Evolutionary conservation across 2,329 filamentous ascomycete genomes (phyloP).

Genomic region (Bisporella sp.): DNA sequence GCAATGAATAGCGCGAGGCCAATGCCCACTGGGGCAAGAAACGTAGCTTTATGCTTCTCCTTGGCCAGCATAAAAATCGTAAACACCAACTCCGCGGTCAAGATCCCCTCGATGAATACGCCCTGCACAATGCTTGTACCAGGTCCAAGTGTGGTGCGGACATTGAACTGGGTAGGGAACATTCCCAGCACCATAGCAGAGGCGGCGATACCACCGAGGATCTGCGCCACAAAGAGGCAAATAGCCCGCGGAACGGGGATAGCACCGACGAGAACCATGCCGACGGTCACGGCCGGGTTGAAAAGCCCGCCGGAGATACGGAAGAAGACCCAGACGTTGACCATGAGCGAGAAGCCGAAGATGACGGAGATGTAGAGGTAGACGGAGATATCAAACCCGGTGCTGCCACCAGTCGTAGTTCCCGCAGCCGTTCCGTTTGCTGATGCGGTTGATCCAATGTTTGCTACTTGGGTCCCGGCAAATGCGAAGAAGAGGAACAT

Average conservation of each 20-base stretch:
- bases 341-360: constrained; percentile 34
- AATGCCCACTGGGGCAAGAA: constrained; percentile 41
- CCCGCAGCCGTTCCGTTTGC: background rate
- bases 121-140: constrained; percentile 37
- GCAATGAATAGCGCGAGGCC: constrained; percentile 39
- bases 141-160: constrained; percentile 35
- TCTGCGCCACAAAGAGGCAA: constrained; percentile 28
- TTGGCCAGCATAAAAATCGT: constrained; percentile 43
- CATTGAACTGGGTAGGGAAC: constrained; percentile 23
- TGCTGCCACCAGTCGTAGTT: constrained; percentile 28
- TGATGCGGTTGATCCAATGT: constrained; percentile 23
- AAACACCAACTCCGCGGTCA: constrained; percentile 42
- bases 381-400: constrained; percentile 37
- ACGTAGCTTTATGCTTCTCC: constrained; percentile 39
- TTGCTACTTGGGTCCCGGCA: constrained; percentile 23
- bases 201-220: constrained; percentile 30
- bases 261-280: constrained; percentile 29
- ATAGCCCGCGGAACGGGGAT: constrained; percentile 26
- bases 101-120: constrained; percentile 41
- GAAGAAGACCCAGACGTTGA: constrained; percentile 50
- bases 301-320: constrained; percentile 45
- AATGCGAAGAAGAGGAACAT: constrained; percentile 31
- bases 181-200: constrained; percentile 35
- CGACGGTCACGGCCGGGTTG: constrained; percentile 39
- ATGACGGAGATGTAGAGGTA: constrained; percentile 28